phyloP scores from a whole-genome alignment of 345 rosid species.

The Viola odorata region DNA sequence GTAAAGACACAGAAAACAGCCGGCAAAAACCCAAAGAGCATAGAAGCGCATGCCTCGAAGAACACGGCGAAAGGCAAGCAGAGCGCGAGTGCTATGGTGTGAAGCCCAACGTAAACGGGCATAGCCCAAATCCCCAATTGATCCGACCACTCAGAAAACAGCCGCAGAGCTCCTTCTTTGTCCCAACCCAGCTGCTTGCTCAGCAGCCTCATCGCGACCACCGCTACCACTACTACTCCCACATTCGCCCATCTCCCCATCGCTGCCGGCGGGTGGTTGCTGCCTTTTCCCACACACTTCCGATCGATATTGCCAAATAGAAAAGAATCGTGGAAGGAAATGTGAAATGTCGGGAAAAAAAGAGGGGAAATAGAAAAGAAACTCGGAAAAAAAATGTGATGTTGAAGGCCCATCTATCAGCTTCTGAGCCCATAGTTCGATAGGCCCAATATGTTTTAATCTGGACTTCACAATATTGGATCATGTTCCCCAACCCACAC shows the following conservation, averaged over 20 bases:
- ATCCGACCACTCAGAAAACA: slow-evolving; percentile 49
- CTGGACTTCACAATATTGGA: too few relatives aligned
- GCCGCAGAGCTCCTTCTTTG: slow-evolving; percentile 43
- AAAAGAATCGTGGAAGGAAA: too few relatives aligned
- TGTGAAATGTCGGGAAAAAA: too few relatives aligned
- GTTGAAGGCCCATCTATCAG: too few relatives aligned
- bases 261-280: not conserved
- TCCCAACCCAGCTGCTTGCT: slow-evolving; percentile 48
- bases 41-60: slow-evolving; percentile 85
- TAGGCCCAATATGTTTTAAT: too few relatives aligned
- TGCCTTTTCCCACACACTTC: not conserved
- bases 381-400: too few relatives aligned
- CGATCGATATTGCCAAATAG: too few relatives aligned
- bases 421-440: too few relatives aligned
- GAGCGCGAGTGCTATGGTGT: slow-evolving; percentile 64
- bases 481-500: too few relatives aligned
- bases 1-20: slow-evolving; percentile 72
- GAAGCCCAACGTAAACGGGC: slow-evolving; percentile 73
- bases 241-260: slow-evolving; percentile 55
- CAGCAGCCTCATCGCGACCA: slow-evolving; percentile 34
- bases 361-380: too few relatives aligned
- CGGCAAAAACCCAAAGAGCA: slow-evolving; percentile 78
- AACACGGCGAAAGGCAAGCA: slow-evolving; percentile 86
- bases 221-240: slow-evolving; percentile 27
- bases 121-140: slow-evolving; percentile 81